Conservation (phyloP, 192 early-diverging fungal genomes). For the Entomortierella parvispora region DNA sequence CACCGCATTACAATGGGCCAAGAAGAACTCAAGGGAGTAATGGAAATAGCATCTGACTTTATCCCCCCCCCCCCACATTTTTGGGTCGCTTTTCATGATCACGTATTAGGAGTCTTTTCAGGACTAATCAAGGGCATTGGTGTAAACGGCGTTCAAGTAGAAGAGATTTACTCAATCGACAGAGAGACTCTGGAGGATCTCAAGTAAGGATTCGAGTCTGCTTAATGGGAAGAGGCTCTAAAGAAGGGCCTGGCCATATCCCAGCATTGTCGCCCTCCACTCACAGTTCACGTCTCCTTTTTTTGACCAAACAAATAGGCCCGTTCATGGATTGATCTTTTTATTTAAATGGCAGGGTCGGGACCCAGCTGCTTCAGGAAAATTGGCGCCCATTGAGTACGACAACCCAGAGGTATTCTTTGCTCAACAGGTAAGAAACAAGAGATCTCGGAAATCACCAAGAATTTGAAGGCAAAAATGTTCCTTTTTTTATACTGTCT, state of each 20-base stretch:
- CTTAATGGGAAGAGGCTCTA: background rate
- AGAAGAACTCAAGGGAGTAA: background rate
- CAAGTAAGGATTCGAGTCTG: constrained; percentile 55
- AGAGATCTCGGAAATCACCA: too few species aligned
- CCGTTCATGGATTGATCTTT: constrained; percentile 84
- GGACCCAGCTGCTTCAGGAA: constrained; percentile 28
- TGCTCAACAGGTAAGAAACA: constrained; percentile 62
- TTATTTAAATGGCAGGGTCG: constrained; percentile 81
- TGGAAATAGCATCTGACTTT: too few species aligned
- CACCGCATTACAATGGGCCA: too few species aligned
- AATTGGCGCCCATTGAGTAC: constrained; percentile 37
- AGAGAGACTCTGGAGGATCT: constrained; percentile 65
- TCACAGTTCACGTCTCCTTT: too few species aligned
- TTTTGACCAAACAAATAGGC: constrained; percentile 37
- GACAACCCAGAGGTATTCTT: constrained; percentile 70
- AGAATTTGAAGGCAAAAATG: too few species aligned
- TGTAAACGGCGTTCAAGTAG: constrained; percentile 76
- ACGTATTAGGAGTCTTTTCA: constrained; percentile 87
- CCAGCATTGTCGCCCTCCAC: too few species aligned
- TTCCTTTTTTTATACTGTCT: too few species aligned
- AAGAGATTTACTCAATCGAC: constrained; percentile 84
- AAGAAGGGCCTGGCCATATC: too few species aligned
- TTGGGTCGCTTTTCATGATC: too few species aligned
- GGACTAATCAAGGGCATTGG: constrained; percentile 83
- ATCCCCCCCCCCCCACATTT: too few species aligned